A percentile compares a stretch with the other conserved stretches of the same genome.
Evolutionary conservation across 345 rosid species (phyloP).

Genomic region (Syzygium aromaticum): DNA sequence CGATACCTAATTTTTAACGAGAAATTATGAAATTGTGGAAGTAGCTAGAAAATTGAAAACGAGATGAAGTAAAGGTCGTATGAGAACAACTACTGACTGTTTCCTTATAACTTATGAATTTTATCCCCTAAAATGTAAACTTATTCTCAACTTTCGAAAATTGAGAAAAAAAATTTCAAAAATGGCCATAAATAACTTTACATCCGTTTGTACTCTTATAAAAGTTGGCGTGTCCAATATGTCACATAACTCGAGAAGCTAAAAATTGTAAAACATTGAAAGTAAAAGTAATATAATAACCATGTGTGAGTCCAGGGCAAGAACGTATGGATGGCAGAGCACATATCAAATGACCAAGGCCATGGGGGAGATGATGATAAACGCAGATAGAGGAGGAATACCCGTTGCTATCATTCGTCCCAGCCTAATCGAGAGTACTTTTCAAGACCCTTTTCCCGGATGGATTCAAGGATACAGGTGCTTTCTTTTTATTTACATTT

Average conservation of each 20-base stretch:
- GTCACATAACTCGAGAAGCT: background rate
- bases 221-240: background rate
- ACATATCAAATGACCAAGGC: conserved; percentile 26
- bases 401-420: conserved; percentile 24
- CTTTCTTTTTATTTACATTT: background rate
- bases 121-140: no score
- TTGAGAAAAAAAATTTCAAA: background rate
- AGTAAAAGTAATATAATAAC: background rate
- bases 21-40: background rate
- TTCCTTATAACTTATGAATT: background rate
- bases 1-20: background rate
- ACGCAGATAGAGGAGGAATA: conserved; percentile 2
- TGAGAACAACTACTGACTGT: background rate
- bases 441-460: conserved; percentile 23
- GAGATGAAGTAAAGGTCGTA: background rate
- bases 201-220: no score
- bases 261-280: background rate
- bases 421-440: conserved; percentile 15
- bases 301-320: conserved; percentile 8
- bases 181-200: background rate
- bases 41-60: background rate
- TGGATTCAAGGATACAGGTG: conserved; percentile 24
- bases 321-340: conserved; percentile 20
- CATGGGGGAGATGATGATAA: conserved; percentile 24
- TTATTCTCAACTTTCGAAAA: background rate